Evolutionary conservation across 148 eudicot species (phyloP).

Genomic region (Rhododendron kiyosumense): DNA sequence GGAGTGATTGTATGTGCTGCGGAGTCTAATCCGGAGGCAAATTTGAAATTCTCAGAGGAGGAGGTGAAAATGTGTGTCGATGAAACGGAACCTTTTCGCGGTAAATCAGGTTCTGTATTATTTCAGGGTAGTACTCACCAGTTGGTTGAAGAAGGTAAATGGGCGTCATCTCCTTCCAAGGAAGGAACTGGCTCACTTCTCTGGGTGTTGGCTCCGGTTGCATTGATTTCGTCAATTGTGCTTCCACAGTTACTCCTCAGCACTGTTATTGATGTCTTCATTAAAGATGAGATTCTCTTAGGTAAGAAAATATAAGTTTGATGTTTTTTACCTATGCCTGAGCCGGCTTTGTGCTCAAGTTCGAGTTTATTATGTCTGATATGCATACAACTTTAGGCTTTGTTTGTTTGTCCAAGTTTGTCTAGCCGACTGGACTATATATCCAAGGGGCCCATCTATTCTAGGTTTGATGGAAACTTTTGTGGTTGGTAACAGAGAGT

Average conservation of each 20-base stretch:
- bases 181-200: constrained; percentile 53
- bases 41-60: constrained; percentile 13
- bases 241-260: constrained; percentile 60
- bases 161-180: constrained; percentile 53
- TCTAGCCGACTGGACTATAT: not conserved
- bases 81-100: constrained; percentile 58
- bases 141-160: constrained; percentile 50
- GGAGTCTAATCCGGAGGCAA: constrained; percentile 15
- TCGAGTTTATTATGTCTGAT: not conserved
- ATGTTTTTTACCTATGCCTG: not conserved
- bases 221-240: constrained; percentile 55
- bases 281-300: constrained; percentile 46
- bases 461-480: not conserved
- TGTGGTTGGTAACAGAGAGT: not conserved
- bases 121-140: constrained; percentile 66
- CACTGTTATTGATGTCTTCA: constrained; percentile 29
- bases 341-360: not conserved
- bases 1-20: constrained; percentile 18
- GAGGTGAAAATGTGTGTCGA: constrained; percentile 11
- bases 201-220: constrained; percentile 71
- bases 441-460: not conserved
- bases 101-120: constrained; percentile 81
- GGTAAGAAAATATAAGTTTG: constrained; percentile 27
- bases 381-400: not conserved
- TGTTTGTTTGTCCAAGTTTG: not conserved